phyloP scores from a whole-genome alignment of 1,284 basidiomycete genomes.

The Flammula alnicola region DNA sequence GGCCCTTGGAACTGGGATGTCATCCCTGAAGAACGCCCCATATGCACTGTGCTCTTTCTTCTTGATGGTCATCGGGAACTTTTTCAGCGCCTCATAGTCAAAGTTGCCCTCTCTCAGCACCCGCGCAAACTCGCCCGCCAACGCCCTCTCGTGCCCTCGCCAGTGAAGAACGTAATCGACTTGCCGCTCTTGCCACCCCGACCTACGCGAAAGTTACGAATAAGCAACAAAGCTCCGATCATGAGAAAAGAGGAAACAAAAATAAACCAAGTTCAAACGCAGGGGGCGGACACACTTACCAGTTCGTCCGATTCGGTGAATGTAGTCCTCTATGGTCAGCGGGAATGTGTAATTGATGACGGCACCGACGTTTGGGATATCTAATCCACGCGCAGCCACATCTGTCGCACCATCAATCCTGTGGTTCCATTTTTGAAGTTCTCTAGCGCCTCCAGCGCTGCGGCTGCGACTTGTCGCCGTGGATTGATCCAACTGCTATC shows the following conservation, averaged over 20 bases:
- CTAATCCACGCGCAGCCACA: slow-evolving; percentile 94
- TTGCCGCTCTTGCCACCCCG: slow-evolving; percentile 92
- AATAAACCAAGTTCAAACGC: slow-evolving; percentile 14
- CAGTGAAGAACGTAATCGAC: slow-evolving; percentile 97
- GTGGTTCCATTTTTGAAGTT: slow-evolving; percentile 89
- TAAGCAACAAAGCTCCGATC: slow-evolving; percentile 11
- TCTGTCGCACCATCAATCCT: slow-evolving; percentile 95
- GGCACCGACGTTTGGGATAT: slow-evolving; percentile 94
- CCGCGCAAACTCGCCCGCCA: slow-evolving; percentile 93
- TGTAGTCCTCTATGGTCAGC: slow-evolving; percentile 93
- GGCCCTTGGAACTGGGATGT: slow-evolving; percentile 73
- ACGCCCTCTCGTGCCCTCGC: slow-evolving; percentile 84
- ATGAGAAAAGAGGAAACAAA: not conserved
- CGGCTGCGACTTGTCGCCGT: slow-evolving; percentile 92
- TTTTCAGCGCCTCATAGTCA: slow-evolving; percentile 77
- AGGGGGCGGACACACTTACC: slow-evolving; percentile 47
- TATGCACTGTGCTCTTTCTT: slow-evolving; percentile 90
- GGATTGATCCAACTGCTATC: slow-evolving; percentile 89
- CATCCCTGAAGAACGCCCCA: slow-evolving; percentile 86
- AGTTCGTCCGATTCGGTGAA: slow-evolving; percentile 96
- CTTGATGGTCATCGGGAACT: slow-evolving; percentile 97
- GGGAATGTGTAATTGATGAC: slow-evolving; percentile 98
- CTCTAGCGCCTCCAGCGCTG: slow-evolving; percentile 87
- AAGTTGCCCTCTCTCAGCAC: slow-evolving; percentile 91
- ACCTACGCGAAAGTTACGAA: slow-evolving; percentile 49